phyloP scores from a whole-genome alignment of 225 moss, liverwort and hornwort species.

The Pseudisothecium myosuroides region DNA sequence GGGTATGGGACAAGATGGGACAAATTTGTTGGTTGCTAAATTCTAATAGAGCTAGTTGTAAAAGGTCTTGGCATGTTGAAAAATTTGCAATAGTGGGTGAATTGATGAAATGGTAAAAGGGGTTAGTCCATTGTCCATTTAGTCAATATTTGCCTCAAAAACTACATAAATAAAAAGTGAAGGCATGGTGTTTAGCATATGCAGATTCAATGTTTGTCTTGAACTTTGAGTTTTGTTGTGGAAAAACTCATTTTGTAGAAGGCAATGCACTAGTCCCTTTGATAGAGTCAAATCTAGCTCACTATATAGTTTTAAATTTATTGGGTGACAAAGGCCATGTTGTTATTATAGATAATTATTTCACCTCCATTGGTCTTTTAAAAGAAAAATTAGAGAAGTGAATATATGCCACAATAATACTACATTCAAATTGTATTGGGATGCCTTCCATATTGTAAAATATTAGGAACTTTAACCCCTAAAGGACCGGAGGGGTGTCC shows the following conservation, averaged over 20 bases:
- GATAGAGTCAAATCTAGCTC: neutral
- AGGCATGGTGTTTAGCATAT: neutral
- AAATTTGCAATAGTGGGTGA: neutral
- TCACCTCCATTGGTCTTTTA: neutral
- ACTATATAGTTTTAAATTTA: neutral
- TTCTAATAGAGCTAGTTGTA: neutral
- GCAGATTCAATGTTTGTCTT: neutral
- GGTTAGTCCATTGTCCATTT: neutral
- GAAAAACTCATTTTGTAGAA: neutral
- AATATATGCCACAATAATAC: neutral
- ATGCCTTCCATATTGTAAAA: neutral
- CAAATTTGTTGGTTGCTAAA: no score
- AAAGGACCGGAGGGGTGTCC: no score
- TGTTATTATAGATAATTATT: neutral
- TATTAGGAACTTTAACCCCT: no score
- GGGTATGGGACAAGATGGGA: no score
- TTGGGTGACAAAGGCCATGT: neutral
- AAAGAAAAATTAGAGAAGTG: rapidly evolving
- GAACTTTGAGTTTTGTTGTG: neutral
- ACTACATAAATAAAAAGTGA: neutral
- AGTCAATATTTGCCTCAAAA: neutral
- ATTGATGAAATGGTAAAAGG: no score
- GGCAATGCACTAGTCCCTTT: rapidly evolving
- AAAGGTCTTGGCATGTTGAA: neutral
- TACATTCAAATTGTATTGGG: neutral